These are phyloP conservation scores for Neonothopanus nambi DNA, from an alignment of 1,284 basidiomycete species.

Conservation along the genomic window DNA sequence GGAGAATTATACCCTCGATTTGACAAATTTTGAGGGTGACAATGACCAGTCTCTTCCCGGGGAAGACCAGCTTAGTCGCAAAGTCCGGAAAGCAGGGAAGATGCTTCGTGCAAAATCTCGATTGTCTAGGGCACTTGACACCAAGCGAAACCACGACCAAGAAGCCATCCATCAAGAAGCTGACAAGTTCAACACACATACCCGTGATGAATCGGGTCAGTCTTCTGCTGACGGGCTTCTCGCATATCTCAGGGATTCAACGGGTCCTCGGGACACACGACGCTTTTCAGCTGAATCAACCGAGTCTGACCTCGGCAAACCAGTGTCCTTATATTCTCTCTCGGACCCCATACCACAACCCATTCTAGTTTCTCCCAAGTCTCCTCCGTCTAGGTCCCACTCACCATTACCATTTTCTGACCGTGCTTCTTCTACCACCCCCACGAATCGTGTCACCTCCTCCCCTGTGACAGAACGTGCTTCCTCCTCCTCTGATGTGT, in stretches of 20 bases:
- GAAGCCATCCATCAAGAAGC: too few relatives aligned
- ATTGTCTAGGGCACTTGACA: constrained; percentile 27
- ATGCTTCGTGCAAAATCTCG: constrained; percentile 59
- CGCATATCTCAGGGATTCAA: neutral
- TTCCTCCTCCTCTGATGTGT: too few relatives aligned
- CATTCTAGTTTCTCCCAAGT: constrained; percentile 1
- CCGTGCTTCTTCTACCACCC: neutral
- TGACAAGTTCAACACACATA: neutral
- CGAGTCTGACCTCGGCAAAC: constrained; percentile 11
- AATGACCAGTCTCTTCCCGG: constrained; percentile 64
- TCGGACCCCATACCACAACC: constrained; percentile 9
- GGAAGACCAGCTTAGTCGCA: constrained; percentile 61
- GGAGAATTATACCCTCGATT: constrained; percentile 61
- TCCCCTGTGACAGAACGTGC: too few relatives aligned
- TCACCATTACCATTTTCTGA: neutral
- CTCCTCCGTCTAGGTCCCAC: neutral
- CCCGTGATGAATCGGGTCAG: neutral
- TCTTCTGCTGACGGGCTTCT: neutral
- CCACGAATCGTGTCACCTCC: too few relatives aligned
- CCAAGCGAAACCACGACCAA: constrained; percentile 4
- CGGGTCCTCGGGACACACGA: neutral
- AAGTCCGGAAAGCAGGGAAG: constrained; percentile 70
- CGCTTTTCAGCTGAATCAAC: neutral
- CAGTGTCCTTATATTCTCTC: constrained; percentile 8
- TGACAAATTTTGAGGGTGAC: constrained; percentile 84